These are phyloP conservation scores for Colletotrichum sp. DNA, from an alignment of 2,329 filamentous ascomycete genomes.

Conservation along the genomic window DNA sequence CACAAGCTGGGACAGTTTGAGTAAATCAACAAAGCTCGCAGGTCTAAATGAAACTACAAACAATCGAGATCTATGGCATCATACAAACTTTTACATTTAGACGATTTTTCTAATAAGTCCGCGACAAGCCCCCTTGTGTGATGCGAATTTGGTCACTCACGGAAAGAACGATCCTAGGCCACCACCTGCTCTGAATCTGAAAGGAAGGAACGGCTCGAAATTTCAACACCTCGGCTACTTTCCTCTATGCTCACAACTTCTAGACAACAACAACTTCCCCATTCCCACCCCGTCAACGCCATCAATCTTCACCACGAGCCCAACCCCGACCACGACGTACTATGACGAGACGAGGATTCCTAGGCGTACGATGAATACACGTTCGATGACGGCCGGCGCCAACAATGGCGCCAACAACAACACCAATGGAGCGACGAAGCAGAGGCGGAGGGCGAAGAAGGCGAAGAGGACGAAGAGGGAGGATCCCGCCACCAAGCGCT, in stretches of 20 bases:
- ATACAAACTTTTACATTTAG: neutral
- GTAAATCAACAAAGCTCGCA: fast-evolving
- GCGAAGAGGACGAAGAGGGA: neutral
- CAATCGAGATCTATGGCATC: neutral
- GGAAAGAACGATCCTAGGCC: neutral
- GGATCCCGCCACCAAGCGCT: neutral
- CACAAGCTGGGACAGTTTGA: fast-evolving
- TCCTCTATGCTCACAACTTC: neutral
- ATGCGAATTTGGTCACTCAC: fast-evolving
- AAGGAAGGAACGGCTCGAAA: neutral
- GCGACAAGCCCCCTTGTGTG: fast-evolving
- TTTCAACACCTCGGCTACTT: neutral
- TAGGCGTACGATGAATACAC: neutral
- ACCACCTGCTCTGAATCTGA: neutral
- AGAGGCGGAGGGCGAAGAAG: neutral
- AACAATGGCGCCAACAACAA: neutral
- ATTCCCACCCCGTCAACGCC: too few relatives aligned
- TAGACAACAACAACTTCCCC: neutral
- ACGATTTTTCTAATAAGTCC: too few relatives aligned
- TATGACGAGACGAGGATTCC: neutral
- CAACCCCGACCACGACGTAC: neutral
- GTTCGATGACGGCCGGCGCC: neutral
- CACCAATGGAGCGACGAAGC: neutral
- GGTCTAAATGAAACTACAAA: neutral
- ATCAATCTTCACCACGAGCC: neutral